Base-by-base conservation (phyloP, 192 early-diverging fungal species). In the Linnemannia zychae region DNA sequence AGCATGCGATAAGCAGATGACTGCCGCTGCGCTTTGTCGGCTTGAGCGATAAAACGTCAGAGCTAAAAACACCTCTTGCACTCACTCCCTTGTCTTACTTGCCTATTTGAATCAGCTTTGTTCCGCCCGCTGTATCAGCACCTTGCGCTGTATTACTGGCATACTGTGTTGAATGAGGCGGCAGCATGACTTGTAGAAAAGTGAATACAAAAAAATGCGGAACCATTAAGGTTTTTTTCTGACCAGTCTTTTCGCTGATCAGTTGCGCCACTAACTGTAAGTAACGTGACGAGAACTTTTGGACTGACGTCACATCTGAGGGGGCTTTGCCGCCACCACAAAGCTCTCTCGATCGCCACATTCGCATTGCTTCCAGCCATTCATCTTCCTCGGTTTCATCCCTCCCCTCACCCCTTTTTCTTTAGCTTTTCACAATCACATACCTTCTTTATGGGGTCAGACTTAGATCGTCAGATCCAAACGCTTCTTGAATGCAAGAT, bases 401-500 rank as follows among this genome's bases (percentile, higher is more conserved):
- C 40, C 40, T 44, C 9, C 57, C 24, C 24, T 31, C 28, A 13
- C 57, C 24, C 28, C 57, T 12, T 7, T 60, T 63, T 31, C 24
- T 12, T n/a, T 63, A 11, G 9, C 11, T 33, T 22, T 12, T 37
- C 46, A 46, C 50, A 57, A 31, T 4, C 31, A 50, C 57, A 50
- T 9, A 11, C 63, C 52, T 72, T 67, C 57, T 71, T 70, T 68
- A 85, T 85, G 83, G 83, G 83, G 76, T 85, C 83, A 72, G 83
- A 85, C 79, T 37, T 85, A 72, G 83, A 85, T 79, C 83, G 83
- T 70, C 95, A 96, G 91, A 98, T 99, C 86, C 94, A 95, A 81
- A 95, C 96, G 87, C 88, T 99, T 40, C 91, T 92, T 80, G 90
- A 94, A 71, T 99, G 98, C 89, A 95, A 99, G 88, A 94, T 97